Evolutionary conservation across 2,329 filamentous ascomycete species (phyloP), one percentile per base, ranked within the genome.

Genomic region (Apiospora malaysiana): DNA sequence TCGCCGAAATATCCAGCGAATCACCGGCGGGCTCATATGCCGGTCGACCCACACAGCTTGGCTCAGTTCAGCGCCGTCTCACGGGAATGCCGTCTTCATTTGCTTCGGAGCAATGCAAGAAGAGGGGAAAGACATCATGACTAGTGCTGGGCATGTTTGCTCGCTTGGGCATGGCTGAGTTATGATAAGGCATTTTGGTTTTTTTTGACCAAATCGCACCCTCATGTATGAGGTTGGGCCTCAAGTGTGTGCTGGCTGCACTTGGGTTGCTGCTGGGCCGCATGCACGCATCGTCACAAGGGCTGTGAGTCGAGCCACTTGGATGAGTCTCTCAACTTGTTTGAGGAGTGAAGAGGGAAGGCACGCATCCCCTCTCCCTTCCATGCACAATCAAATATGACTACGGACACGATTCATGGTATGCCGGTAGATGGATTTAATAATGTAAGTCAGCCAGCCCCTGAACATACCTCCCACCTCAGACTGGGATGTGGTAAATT

Each of bases 1-100:
- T 40, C 56, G 32, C 32, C 56, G 56, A 63, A 63, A 63, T 63
- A 63, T 18, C 56, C 32, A 63, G 32, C 56, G 56, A 63, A 63
- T 63, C 56, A 23, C 32, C 32, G 18, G 4, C 18, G 56, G 16
- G 27, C 56, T 9, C 9, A 40, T 1, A 40, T 40, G 56, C 56
- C 47, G 51, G 12, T 8, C 47, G 43, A 67, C 65, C 65, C 65
- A 67, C 65, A 45, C 47, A 37, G 46, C 45, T 23, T 25, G 21
- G 23, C 16, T n/a, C 27, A n/a, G 32, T 63, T 21, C 21, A 32
- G 21, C 32, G 5, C 32, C 32, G 9, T 63, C 32, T 40, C n/a
- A 32, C 56, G 21, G 27, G 56, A 18, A 4, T 32, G 8, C 51
- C 56, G 27, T 40, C 27, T 37, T 63, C 18, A 63, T 37, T n/a